Percentiles rank a stretch among this genome's conserved stretches.
phyloP scores from a whole-genome alignment of 371 early-diverging fungal species.

The Homolaphlyctis polyrhiza region DNA sequence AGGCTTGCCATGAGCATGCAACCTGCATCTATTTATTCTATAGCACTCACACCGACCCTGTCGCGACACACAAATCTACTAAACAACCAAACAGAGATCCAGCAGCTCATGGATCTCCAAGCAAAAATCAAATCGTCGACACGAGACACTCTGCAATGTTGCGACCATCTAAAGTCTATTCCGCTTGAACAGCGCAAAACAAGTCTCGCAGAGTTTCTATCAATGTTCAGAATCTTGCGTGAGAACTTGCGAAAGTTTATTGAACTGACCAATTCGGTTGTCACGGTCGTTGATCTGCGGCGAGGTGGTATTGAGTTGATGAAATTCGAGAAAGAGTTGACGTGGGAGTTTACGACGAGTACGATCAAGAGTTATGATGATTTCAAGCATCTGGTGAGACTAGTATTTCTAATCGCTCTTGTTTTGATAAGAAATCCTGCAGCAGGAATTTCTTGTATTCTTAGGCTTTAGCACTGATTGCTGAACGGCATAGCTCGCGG shows the following conservation, averaged over 20 bases:
- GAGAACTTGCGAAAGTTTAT: slow-evolving; percentile 9
- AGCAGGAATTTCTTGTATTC: no score
- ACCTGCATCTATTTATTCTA: no score
- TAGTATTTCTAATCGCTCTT: not conserved
- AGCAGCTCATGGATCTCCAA: not conserved
- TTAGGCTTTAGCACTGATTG: slow-evolving; percentile 5
- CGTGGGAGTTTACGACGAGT: slow-evolving; percentile 4
- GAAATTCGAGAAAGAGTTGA: slow-evolving; percentile 8
- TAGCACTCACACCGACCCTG: not conserved
- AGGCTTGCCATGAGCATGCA: no score
- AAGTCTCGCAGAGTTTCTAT: not conserved
- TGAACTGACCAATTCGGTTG: slow-evolving; percentile 9
- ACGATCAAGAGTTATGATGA: not conserved
- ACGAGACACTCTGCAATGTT: not conserved
- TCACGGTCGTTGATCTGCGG: slow-evolving; percentile 8
- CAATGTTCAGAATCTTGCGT: slow-evolving; percentile 9
- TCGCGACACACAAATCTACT: not conserved
- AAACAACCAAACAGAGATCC: not conserved
- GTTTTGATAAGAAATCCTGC: no score
- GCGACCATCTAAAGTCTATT: not conserved
- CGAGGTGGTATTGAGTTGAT: slow-evolving; percentile 4
- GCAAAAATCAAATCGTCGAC: not conserved
- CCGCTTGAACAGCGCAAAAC: not conserved
- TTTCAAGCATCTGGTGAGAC: not conserved
- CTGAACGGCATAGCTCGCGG: not conserved